Percentiles rank a stretch among this genome's conserved stretches.
Evolutionary conservation across 2,329 filamentous ascomycete genomes (phyloP).

Genomic region (Alternaria sp.): DNA sequence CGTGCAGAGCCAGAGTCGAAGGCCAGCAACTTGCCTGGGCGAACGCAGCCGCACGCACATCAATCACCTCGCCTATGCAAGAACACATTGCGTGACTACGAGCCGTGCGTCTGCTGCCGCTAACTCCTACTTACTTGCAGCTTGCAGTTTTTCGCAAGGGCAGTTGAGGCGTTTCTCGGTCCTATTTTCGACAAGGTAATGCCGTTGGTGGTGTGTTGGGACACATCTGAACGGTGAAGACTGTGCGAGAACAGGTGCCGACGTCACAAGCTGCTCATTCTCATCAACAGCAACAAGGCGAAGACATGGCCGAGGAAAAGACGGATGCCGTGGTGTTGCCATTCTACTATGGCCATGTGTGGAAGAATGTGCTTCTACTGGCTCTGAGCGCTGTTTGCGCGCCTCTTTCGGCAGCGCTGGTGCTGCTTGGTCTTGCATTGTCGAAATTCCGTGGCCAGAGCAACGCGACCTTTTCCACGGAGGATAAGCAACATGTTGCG

Average conservation of each 20-base stretch:
- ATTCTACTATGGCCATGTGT: slow-evolving; percentile 53
- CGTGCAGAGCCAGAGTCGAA: slow-evolving; percentile 16
- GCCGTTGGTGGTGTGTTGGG: slow-evolving; percentile 17
- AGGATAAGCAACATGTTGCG: slow-evolving; percentile 32
- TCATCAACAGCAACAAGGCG: slow-evolving; percentile 9
- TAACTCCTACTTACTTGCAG: slow-evolving; percentile 20
- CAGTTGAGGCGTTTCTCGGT: slow-evolving; percentile 1
- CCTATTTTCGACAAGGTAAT: slow-evolving; percentile 13
- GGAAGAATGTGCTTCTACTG: slow-evolving; percentile 61
- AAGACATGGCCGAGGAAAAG: slow-evolving; percentile 24
- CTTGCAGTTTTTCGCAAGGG: slow-evolving; percentile 3
- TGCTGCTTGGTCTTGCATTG: slow-evolving; percentile 37
- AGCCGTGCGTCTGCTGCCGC: slow-evolving; percentile 23
- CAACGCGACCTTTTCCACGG: slow-evolving; percentile 25
- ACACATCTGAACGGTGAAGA: slow-evolving; percentile 18
- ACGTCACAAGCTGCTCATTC: slow-evolving; percentile 28
- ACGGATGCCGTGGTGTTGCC: slow-evolving; percentile 21
- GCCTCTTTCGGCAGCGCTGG: slow-evolving; percentile 56
- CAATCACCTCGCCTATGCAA: slow-evolving; percentile 28
- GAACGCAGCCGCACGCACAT: slow-evolving; percentile 20
- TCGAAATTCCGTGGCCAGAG: slow-evolving; percentile 24
- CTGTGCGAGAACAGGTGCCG: slow-evolving; percentile 18
- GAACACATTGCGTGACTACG: slow-evolving; percentile 16
- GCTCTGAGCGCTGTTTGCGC: slow-evolving; percentile 56
- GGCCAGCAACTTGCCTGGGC: slow-evolving; percentile 6